Evolutionary conservation across 2,329 filamentous ascomycete genomes (phyloP).

Genomic region (Fusarium duplospermum): DNA sequence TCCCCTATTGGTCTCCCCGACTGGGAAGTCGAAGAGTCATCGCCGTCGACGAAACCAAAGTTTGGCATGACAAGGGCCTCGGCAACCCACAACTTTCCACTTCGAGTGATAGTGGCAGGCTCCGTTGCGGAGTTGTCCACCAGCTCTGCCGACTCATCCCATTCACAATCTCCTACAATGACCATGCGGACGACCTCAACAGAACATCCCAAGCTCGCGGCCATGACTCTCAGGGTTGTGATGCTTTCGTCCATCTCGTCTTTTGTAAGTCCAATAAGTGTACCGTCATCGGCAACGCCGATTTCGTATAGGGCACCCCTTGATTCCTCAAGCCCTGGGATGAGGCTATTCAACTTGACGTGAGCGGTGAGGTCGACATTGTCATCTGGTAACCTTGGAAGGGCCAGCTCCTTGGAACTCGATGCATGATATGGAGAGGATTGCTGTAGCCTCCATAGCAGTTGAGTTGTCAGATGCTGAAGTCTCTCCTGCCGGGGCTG

Average conservation of each 20-base stretch:
- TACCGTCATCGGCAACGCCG: constrained; percentile 94
- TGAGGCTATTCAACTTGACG: constrained; percentile 65
- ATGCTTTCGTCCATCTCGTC: constrained; percentile 95
- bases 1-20: constrained; percentile 14
- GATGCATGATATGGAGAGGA: constrained; percentile 91
- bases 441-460: constrained; percentile 94
- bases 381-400: constrained; percentile 80
- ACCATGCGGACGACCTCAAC: constrained; percentile 86
- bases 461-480: constrained; percentile 92
- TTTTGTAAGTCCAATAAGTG: constrained; percentile 85
- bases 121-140: constrained; percentile 42
- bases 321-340: constrained; percentile 90
- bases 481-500: constrained; percentile 85
- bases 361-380: constrained; percentile 59
- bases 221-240: constrained; percentile 87
- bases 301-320: constrained; percentile 96
- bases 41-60: constrained; percentile 55
- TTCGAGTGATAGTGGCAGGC: constrained; percentile 38
- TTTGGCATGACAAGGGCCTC: constrained; percentile 90
- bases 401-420: constrained; percentile 77
- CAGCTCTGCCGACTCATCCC: constrained; percentile 62
- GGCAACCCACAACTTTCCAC: constrained; percentile 81
- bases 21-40: neutral
- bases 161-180: constrained; percentile 86
- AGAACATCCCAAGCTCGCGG: constrained; percentile 87